Percentiles rank a stretch among this genome's conserved stretches.
Conservation (phyloP, 306 rosid species). For the Casuarina equisetifolia region DNA sequence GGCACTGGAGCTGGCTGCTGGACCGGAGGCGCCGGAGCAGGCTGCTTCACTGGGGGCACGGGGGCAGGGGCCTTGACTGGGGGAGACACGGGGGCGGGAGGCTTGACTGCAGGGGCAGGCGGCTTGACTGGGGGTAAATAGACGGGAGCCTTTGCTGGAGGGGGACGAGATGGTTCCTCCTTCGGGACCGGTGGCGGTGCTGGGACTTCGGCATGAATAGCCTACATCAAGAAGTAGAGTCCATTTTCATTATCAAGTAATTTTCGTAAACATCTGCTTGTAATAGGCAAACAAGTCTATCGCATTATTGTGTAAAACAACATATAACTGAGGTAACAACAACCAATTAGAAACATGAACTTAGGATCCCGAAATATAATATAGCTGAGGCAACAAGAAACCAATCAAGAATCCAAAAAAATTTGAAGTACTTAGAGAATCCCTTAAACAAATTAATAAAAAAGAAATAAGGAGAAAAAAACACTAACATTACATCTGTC, state of each 20-base stretch:
- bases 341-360: background rate
- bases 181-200: constrained; percentile 17
- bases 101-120: constrained; percentile 5
- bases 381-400: too few relatives aligned
- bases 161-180: constrained; percentile 18
- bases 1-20: constrained; percentile 36
- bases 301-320: background rate
- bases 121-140: constrained; percentile 16
- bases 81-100: constrained; percentile 1
- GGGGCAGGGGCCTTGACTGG: constrained; percentile 38
- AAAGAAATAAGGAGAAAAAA: background rate
- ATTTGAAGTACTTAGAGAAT: background rate
- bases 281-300: background rate
- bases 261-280: background rate
- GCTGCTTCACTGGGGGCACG: constrained; percentile 16
- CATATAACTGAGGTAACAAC: background rate
- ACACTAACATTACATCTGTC: background rate
- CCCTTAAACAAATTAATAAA: background rate
- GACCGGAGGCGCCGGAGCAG: constrained; percentile 29
- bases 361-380: background rate
- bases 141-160: constrained; percentile 20
- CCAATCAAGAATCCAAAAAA: too few relatives aligned
- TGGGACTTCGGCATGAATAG: constrained; percentile 26
- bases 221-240: constrained; percentile 31
- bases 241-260: background rate